Evolutionary conservation across 768 basidiomycete genomes (phyloP).

Genomic region (Auricularia heimuer): DNA sequence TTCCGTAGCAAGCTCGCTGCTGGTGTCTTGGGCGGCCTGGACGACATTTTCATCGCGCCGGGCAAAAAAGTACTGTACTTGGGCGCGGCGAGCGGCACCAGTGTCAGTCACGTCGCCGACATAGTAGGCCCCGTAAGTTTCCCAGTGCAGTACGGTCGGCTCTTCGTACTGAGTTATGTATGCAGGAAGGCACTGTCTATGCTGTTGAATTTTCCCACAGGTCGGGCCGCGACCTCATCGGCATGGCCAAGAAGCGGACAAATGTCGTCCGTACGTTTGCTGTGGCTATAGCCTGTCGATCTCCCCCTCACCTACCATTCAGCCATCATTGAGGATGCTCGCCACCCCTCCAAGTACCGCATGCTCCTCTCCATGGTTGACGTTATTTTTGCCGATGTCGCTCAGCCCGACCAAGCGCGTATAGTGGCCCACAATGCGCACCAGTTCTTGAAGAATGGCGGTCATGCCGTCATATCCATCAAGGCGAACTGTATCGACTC

Average conservation of each 20-base stretch:
- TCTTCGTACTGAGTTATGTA: slow-evolving; percentile 5
- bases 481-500: slow-evolving; percentile 99
- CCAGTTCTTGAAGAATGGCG: slow-evolving; percentile 89
- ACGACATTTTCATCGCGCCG: slow-evolving; percentile 84
- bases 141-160: background rate
- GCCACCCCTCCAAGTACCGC: slow-evolving; percentile 91
- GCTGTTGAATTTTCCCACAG: slow-evolving; percentile 97
- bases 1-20: slow-evolving; percentile 96
- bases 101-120: slow-evolving; percentile 97
- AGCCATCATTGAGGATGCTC: slow-evolving; percentile 98
- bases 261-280: slow-evolving; percentile 79
- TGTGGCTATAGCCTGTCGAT: background rate
- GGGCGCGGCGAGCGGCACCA: slow-evolving; percentile 95
- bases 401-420: slow-evolving; percentile 97
- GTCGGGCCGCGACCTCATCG: slow-evolving; percentile 94
- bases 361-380: slow-evolving; percentile 95
- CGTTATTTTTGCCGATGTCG: slow-evolving; percentile 96
- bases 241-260: slow-evolving; percentile 99
- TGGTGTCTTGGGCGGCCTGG: slow-evolving; percentile 91
- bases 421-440: slow-evolving; percentile 90
- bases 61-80: slow-evolving; percentile 96
- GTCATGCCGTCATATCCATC: slow-evolving; percentile 92
- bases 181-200: slow-evolving; percentile 88
- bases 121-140: slow-evolving; percentile 88
- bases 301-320: slow-evolving; percentile 5